Evolutionary conservation across 352 stramenopile genomes (phyloP).

Genomic region (Globisporangium yorkense): DNA sequence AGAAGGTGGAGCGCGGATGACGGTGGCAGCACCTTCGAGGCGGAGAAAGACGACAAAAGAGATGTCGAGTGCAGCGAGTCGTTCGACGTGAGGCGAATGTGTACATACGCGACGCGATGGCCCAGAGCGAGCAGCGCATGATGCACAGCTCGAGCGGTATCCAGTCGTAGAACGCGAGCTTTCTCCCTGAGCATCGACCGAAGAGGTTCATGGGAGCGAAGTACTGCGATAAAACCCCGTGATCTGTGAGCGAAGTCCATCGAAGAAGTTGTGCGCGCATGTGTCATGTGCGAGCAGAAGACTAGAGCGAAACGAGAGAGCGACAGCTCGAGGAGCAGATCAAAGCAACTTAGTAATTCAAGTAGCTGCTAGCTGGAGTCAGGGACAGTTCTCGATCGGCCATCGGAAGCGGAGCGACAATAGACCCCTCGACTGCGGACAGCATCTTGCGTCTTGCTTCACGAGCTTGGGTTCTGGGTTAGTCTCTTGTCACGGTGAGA

Average conservation of each 20-base stretch:
- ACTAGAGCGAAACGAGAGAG: not conserved
- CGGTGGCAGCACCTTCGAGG: too few species aligned
- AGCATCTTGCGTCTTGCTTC: too few species aligned
- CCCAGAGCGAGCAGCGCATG: not conserved
- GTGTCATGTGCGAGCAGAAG: not conserved
- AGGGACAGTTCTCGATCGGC: not conserved
- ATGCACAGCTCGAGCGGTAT: not conserved
- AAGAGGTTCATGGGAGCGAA: not conserved
- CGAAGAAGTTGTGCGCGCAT: not conserved
- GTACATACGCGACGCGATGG: not conserved
- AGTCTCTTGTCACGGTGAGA: too few species aligned
- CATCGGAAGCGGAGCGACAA: constrained; percentile 2
- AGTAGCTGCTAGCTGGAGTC: not conserved
- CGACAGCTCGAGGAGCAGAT: not conserved
- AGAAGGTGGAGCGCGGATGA: too few species aligned
- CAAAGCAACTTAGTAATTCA: not conserved
- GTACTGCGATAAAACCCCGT: not conserved
- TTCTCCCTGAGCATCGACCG: not conserved
- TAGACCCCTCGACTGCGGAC: not conserved
- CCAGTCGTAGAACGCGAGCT: not conserved
- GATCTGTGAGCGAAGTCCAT: not conserved
- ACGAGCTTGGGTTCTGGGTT: too few species aligned
- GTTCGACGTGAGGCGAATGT: too few species aligned
- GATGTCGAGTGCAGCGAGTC: too few species aligned
- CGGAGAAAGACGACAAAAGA: too few species aligned